Conservation (phyloP, 2,329 filamentous ascomycete genomes). For the Simplicillium sp. region DNA sequence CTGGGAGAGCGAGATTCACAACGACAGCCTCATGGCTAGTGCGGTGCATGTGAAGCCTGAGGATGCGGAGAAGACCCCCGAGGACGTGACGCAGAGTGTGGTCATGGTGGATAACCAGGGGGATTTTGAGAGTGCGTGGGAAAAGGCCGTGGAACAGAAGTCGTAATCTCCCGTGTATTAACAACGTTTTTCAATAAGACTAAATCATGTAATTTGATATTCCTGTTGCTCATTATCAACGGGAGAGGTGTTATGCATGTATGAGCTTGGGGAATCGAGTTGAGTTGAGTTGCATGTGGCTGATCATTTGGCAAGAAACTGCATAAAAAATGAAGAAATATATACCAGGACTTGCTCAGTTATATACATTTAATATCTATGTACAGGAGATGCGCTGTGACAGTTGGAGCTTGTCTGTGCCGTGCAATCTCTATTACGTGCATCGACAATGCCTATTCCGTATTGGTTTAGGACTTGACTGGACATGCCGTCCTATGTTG, state of each 20-base stretch:
- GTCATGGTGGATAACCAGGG: conserved; percentile 40
- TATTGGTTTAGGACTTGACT: no score
- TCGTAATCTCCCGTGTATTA: conserved; percentile 8
- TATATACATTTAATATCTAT: not conserved
- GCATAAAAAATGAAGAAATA: not conserved
- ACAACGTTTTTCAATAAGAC: no score
- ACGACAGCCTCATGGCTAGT: conserved; percentile 32
- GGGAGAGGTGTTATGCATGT: no score
- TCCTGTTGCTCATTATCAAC: no score
- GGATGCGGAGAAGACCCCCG: conserved; percentile 8
- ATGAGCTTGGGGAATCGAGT: no score
- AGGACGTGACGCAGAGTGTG: conserved; percentile 29
- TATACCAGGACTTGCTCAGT: not conserved
- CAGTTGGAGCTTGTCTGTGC: no score
- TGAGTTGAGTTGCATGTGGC: conserved; percentile 2
- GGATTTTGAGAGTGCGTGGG: conserved; percentile 62
- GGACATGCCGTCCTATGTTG: no score
- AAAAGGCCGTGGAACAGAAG: conserved; percentile 39
- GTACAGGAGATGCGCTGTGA: not conserved
- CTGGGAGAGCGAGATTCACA: conserved; percentile 57
- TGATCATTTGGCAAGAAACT: no score
- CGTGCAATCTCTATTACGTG: no score
- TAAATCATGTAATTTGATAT: no score
- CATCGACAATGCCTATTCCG: no score
- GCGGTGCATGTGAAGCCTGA: conserved; percentile 22